A percentile compares a stretch with the other conserved stretches of the same genome.
Evolutionary conservation across 345 rosid species (phyloP).

Genomic region (Brassica juncea): DNA sequence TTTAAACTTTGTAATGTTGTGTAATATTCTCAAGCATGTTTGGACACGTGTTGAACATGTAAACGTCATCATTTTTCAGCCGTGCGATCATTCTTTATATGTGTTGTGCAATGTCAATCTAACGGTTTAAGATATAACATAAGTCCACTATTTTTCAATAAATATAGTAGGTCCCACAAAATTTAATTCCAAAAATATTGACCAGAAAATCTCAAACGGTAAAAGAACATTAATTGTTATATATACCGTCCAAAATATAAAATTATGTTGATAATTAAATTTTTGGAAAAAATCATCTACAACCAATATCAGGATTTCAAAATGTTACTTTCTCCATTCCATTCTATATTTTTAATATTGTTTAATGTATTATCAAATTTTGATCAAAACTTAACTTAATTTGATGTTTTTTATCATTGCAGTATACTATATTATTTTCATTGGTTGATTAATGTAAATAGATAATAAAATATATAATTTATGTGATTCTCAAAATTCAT

Average conservation of each 20-base stretch:
- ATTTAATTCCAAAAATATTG: not conserved
- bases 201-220: not conserved
- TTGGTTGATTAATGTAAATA: not conserved
- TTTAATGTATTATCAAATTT: not conserved
- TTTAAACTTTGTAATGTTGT: conserved; percentile 22
- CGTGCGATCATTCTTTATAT: conserved; percentile 6
- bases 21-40: conserved; percentile 15
- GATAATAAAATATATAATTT: not conserved
- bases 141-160: not conserved
- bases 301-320: not conserved
- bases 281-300: not conserved
- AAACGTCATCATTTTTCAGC: not conserved
- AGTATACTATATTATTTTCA: not conserved
- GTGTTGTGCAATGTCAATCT: conserved; percentile 15
- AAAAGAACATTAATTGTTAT: not conserved
- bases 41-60: conserved; percentile 30
- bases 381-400: not conserved
- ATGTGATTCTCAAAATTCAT: not conserved
- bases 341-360: not conserved
- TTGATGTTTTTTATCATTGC: not conserved
- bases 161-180: not conserved
- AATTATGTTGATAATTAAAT: not conserved
- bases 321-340: not conserved
- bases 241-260: not conserved
- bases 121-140: not conserved